Base-by-base conservation (phyloP, 2,329 filamentous ascomycete species). In the Colletotrichum tabaci region DNA sequence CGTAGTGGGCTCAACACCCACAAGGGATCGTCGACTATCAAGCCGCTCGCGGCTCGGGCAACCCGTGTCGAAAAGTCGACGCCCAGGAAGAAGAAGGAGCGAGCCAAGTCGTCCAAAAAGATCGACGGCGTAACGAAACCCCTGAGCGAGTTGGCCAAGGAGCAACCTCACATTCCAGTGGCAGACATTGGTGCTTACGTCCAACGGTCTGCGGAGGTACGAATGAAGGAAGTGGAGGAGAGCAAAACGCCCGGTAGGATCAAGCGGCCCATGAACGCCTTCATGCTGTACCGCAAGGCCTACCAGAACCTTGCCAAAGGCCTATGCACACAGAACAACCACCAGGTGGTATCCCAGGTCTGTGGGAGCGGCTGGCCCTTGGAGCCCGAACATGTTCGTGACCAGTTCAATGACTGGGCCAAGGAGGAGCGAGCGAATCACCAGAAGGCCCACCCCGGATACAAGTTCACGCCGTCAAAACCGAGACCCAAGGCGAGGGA, bases 201-300 rank as follows among this genome's bases (percentile, higher is more conserved):
- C 46, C 90, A 92, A 76, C 89, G 96, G 61, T 85, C 93, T 12
- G 82, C 85, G 2, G 91, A 94, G 67, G 87, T 87, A 8, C 89
- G 96, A 67, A 86, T 85, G 60, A 83, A 85, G 66, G 95, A 98
- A 80, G 90, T 92, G 12, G 88, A 90, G 53, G 88, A 89, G 76
- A 88, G 90, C 68, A 94, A 91, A 77, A 85, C 90, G 46, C 86
- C 85, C 2, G 93, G 93, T 35, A 95, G 95, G 79, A 89, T 98
- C 75, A 94, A 96, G 77, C 89, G 96, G 40, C 95, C 96, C 3
- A 97, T 98, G 92, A 99, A 99, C 81, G 96, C 94, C 0, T 99
- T 98, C 84, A 98, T 99, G 93, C 86, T 99, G 61, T 99, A 99
- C 81, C 92, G 96, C 52, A 98, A 96, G 75, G 94, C 94, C 8